These are phyloP conservation scores for Digitaria exilis DNA, from an alignment of 202 grass and related monocot species.

Conservation along the genomic window DNA sequence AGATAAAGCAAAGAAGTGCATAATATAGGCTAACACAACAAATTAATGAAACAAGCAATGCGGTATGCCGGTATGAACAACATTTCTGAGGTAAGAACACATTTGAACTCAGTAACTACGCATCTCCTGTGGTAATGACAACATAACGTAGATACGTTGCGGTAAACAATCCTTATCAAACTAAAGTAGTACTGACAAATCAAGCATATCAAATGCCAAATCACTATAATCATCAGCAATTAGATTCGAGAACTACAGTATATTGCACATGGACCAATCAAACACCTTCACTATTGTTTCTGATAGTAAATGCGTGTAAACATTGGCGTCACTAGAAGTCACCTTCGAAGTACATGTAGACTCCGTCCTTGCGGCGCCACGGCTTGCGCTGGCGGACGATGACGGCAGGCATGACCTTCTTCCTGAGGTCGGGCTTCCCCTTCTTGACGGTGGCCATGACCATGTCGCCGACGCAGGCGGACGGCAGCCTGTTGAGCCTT, in stretches of 20 bases:
- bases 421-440: conserved; percentile 79
- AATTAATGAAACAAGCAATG: background rate
- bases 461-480: conserved; percentile 82
- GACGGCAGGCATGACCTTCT: conserved; percentile 91
- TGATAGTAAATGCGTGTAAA: background rate
- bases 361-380: conserved; percentile 79
- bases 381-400: conserved; percentile 84
- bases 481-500: conserved; percentile 66
- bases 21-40: background rate
- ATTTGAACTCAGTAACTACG: background rate
- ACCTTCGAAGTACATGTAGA: conserved; percentile 96
- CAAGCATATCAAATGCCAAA: background rate
- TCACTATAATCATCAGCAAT: background rate
- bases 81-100: no score
- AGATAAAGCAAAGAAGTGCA: background rate
- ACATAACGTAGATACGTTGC: background rate
- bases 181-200: background rate
- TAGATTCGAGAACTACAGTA: background rate
- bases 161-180: background rate
- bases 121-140: no score
- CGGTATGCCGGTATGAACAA: background rate
- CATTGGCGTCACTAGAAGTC: background rate
- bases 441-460: conserved; percentile 92
- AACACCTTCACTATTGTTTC: background rate
- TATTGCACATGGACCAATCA: background rate